Percentiles rank a stretch among this genome's conserved stretches.
Evolutionary conservation across 2,329 filamentous ascomycete species (phyloP).

Genomic region (Fusarium ambrosium): DNA sequence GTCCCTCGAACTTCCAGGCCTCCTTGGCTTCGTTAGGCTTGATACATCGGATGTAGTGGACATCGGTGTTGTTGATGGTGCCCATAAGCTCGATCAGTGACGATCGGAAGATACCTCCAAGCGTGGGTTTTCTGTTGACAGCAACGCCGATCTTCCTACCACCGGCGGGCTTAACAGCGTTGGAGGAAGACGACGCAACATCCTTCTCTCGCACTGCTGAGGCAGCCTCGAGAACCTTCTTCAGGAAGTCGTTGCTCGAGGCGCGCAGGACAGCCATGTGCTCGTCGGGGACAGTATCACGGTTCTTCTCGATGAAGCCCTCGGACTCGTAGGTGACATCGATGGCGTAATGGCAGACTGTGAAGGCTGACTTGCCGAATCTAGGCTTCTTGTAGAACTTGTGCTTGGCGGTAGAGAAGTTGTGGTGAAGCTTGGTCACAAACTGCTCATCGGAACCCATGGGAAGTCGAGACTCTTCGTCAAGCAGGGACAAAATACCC

Average conservation of each 20-base stretch:
- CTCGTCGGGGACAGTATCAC: constrained; percentile 98
- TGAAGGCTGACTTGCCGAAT: constrained; percentile 97
- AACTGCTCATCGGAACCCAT: constrained; percentile 99
- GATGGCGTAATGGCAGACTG: constrained; percentile 97
- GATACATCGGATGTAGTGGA: constrained; percentile 99
- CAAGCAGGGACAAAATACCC: constrained; percentile 89
- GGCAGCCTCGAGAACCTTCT: constrained; percentile 86
- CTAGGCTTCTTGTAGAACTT: constrained; percentile 99
- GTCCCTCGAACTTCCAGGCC: constrained; percentile 97
- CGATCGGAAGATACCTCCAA: constrained; percentile 98
- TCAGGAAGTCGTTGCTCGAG: constrained; percentile 88
- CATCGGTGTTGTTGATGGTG: constrained; percentile 97
- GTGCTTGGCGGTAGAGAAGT: constrained; percentile 91
- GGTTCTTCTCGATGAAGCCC: constrained; percentile 99
- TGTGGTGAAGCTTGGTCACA: constrained; percentile 94
- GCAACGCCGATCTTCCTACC: constrained; percentile 92
- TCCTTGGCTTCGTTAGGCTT: constrained; percentile 98
- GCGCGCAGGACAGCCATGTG: constrained; percentile 93
- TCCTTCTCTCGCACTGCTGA: constrained; percentile 93
- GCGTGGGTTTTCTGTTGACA: constrained; percentile 94
- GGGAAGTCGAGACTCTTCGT: constrained; percentile 95
- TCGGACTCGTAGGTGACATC: constrained; percentile 99
- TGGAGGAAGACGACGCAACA: constrained; percentile 70
- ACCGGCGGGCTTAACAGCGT: constrained; percentile 82
- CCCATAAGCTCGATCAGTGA: constrained; percentile 98